Conservation (phyloP, 257 asterid genomes). For the Ophiorrhiza pumila region DNA sequence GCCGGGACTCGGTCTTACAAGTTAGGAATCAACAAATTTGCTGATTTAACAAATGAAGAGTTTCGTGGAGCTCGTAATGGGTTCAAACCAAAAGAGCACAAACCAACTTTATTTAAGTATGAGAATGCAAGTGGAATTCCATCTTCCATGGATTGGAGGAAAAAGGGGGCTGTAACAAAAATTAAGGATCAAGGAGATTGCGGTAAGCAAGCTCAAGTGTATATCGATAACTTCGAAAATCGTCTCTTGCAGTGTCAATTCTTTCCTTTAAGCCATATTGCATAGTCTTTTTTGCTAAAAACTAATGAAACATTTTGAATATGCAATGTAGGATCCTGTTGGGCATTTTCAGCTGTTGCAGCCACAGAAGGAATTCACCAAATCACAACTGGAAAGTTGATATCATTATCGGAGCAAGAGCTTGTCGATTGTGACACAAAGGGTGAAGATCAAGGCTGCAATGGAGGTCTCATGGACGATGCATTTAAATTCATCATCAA, state of each 20-base stretch:
- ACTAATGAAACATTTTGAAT: too few species aligned
- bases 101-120: not conserved
- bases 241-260: too few species aligned
- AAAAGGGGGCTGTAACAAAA: constrained; percentile 8
- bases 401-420: constrained; percentile 5
- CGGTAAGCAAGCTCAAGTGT: not conserved
- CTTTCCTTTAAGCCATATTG: too few species aligned
- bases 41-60: constrained; percentile 10
- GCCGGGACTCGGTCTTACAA: not conserved
- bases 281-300: too few species aligned
- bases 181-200: constrained; percentile 15
- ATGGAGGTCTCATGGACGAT: not conserved
- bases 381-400: not conserved
- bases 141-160: constrained; percentile 10
- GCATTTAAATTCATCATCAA: not conserved
- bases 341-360: constrained; percentile 18
- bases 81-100: not conserved
- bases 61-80: not conserved
- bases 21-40: not conserved
- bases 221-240: too few species aligned
- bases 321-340: constrained; percentile 6
- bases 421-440: constrained; percentile 1
- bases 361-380: constrained; percentile 6
- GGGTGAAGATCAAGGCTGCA: not conserved
- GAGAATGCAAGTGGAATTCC: constrained; percentile 6